A percentile compares a stretch with the other conserved stretches of the same genome.
phyloP scores from a whole-genome alignment of 148 eudicot species.

The Arbutus unedo region DNA sequence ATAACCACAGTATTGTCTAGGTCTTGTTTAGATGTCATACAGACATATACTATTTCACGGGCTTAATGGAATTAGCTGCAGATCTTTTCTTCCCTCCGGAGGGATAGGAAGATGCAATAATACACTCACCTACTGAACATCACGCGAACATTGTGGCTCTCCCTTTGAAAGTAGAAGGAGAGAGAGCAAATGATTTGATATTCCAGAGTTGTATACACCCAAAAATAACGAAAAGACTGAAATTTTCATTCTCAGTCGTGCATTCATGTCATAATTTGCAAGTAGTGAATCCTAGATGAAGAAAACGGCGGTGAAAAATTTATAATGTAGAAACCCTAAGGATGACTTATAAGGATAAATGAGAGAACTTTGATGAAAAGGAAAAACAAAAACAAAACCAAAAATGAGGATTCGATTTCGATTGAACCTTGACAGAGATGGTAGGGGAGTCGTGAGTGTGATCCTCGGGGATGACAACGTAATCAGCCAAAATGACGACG shows the following conservation, averaged over 20 bases:
- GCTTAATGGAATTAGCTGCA: too few species aligned
- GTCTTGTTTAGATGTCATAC: neutral
- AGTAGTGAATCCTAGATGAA: neutral
- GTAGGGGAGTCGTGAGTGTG: conserved; percentile 31
- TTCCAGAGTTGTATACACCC: neutral
- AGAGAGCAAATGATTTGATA: neutral
- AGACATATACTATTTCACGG: neutral
- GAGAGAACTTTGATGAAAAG: neutral
- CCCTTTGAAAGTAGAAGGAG: neutral
- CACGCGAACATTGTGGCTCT: neutral
- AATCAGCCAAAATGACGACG: conserved; percentile 61
- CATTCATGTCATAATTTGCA: neutral
- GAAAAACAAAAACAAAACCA: neutral
- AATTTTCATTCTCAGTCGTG: neutral
- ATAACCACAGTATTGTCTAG: neutral
- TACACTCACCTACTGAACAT: neutral
- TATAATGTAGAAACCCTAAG: too few species aligned
- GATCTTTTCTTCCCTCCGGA: neutral
- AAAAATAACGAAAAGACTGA: neutral
- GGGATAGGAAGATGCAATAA: neutral
- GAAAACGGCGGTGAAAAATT: too few species aligned
- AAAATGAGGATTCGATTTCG: neutral
- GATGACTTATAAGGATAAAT: too few species aligned
- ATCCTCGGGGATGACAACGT: conserved; percentile 42
- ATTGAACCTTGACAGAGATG: conserved; percentile 41